These are phyloP conservation scores for Ceratocystis cubensis DNA, from an alignment of 2,329 filamentous ascomycete genomes.

Conservation along the genomic window DNA sequence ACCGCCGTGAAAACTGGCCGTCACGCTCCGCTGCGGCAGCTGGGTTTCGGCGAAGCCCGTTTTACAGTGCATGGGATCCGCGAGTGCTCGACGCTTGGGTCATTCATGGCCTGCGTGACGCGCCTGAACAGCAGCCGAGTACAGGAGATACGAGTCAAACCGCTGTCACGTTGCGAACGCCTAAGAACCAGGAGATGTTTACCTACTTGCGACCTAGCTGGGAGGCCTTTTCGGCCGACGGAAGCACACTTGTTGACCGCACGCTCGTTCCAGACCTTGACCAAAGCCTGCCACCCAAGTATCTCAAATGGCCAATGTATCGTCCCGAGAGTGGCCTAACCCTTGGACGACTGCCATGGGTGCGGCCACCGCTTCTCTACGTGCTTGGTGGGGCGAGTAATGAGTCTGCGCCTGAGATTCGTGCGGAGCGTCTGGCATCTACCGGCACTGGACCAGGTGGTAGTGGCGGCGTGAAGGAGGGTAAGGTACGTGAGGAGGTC, in stretches of 20 bases:
- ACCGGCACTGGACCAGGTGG: slow-evolving; percentile 57
- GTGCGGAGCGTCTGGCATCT: slow-evolving; percentile 46
- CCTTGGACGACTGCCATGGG: slow-evolving; percentile 42
- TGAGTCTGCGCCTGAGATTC: slow-evolving; percentile 39
- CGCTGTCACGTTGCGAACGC: slow-evolving; percentile 61
- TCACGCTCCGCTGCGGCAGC: slow-evolving; percentile 55
- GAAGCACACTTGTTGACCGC: slow-evolving; percentile 31
- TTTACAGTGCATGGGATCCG: slow-evolving; percentile 69
- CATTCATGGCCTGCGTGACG: slow-evolving; percentile 58
- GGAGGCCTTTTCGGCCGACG: slow-evolving; percentile 32
- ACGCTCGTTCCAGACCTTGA: slow-evolving; percentile 37
- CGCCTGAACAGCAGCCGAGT: slow-evolving; percentile 26
- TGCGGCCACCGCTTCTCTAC: slow-evolving; percentile 56
- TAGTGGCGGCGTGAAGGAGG: slow-evolving; percentile 50
- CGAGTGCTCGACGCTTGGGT: slow-evolving; percentile 67
- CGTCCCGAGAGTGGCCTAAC: slow-evolving; percentile 49
- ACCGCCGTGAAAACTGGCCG: slow-evolving; percentile 71
- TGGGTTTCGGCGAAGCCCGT: slow-evolving; percentile 50
- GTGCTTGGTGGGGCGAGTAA: slow-evolving; percentile 51
- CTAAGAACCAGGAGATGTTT: slow-evolving; percentile 74
- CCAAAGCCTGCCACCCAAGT: slow-evolving; percentile 28
- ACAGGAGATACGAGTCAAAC: slow-evolving; percentile 17
- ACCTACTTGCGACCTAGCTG: slow-evolving; percentile 56
- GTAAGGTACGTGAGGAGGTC: slow-evolving; percentile 53
- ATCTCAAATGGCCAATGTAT: slow-evolving; percentile 47